Base-by-base conservation (phyloP, 192 early-diverging fungal genomes). In the Coemansia sp. region DNA sequence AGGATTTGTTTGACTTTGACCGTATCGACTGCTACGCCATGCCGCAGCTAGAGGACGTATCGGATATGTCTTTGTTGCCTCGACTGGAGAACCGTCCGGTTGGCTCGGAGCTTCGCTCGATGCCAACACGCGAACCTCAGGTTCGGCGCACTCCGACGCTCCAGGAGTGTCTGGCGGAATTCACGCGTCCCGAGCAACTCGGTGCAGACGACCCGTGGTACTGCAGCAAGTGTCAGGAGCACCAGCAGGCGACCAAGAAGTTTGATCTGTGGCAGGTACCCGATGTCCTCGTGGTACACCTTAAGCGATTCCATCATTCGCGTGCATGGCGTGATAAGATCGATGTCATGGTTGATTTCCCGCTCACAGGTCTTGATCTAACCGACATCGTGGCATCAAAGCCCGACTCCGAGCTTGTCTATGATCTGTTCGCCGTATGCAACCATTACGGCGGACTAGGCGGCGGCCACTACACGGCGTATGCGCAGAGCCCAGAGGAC, bases 381-480 rank as follows among this genome's bases (percentile, higher is more conserved):
- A 81, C 87, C 4, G 71, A 78, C 1, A 58, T 64, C 3, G 75
- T 85, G 19, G 66, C 68, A 10, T 69, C 81, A 13, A 47, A 74
- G 9, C 58, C 45, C 10, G 61, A 59, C 51, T 56, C 50, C 35
- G 69, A 79, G 49, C 68, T 80, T 14, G 64, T 84, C 14, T 93
- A 91, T 61, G 89, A 92, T 64, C 74, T 93, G 58, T 86, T 83
- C 63, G 86, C 85, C 13, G 87, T 93, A 6, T 90, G 87, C 61
- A 92, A 93, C 66, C 90, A 93, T 56, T 93, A 81, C 79, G 91
- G 91, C 46, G 88, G 89, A 7, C 68, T 92, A 61, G 89, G 88
- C 42, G 91, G 90, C 50, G 91, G 91, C 27, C 91, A 93, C 67
- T 93, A 92, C 59, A 94, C 92, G 24, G 90, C 90, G 0, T 90